A percentile compares a stretch with the other conserved stretches of the same genome.
Conservation (phyloP, 169 alveolate genomes). For the Eimeria praecox region DNA sequence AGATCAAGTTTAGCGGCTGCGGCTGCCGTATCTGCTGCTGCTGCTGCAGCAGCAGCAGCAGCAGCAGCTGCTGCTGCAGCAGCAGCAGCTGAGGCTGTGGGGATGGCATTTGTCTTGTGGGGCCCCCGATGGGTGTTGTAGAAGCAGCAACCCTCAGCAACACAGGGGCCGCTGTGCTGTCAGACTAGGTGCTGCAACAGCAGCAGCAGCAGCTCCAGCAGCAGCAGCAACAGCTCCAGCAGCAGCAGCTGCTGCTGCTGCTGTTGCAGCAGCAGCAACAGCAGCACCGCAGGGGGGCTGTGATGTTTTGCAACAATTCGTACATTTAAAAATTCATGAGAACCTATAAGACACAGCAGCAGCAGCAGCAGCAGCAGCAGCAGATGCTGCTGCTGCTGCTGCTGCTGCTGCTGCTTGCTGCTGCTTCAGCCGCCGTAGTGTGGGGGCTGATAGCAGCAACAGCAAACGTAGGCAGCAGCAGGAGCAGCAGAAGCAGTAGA, state of each 20-base stretch:
- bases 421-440: not conserved
- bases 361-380: not conserved
- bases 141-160: not conserved
- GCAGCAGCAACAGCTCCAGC: slow-evolving; percentile 18
- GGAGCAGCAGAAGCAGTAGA: not conserved
- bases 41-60: not conserved
- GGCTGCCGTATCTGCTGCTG: not conserved
- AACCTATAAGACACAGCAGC: not conserved
- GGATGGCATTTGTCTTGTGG: slow-evolving; percentile 4
- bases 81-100: not conserved
- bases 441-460: not conserved
- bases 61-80: not conserved
- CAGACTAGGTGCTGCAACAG: too few species aligned
- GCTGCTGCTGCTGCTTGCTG: not conserved
- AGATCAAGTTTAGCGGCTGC: not conserved
- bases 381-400: not conserved
- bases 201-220: not conserved
- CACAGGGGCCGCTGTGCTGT: slow-evolving; percentile 3
- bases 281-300: slow-evolving; percentile 7
- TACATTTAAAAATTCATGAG: not conserved
- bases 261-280: not conserved
- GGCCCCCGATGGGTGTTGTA: not conserved
- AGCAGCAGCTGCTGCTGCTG: slow-evolving; percentile 2
- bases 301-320: not conserved
- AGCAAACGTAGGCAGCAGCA: not conserved